phyloP scores from a whole-genome alignment of 108 stramenopile genomes.

The Seminavis robusta region DNA sequence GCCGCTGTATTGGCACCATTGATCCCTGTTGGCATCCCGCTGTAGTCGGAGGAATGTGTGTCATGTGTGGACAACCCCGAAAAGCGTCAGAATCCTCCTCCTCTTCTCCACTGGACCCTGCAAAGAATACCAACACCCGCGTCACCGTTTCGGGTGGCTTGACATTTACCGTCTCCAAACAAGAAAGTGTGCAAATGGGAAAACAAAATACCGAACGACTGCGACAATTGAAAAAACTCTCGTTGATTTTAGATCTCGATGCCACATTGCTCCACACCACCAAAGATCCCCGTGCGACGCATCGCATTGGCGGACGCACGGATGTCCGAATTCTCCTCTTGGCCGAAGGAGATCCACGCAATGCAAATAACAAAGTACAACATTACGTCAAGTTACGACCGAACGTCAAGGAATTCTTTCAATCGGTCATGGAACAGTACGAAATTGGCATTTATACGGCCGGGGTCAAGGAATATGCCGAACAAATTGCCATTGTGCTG shows the following conservation, averaged over 20 bases:
- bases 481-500: slow-evolving; percentile 76
- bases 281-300: slow-evolving; percentile 59
- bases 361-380: slow-evolving; percentile 25
- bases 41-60: slow-evolving; percentile 63
- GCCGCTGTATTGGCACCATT: slow-evolving; percentile 39
- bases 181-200: slow-evolving; percentile 60
- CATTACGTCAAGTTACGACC: slow-evolving; percentile 87
- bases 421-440: slow-evolving; percentile 47
- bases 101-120: not conserved
- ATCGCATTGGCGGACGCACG: slow-evolving; percentile 31
- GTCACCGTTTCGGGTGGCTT: slow-evolving; percentile 76
- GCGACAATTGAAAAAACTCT: slow-evolving; percentile 42
- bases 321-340: slow-evolving; percentile 73
- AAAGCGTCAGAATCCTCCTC: not conserved
- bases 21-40: slow-evolving; percentile 75
- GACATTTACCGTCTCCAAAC: slow-evolving; percentile 61
- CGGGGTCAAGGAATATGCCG: slow-evolving; percentile 84
- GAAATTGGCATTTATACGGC: slow-evolving; percentile 87
- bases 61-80: slow-evolving; percentile 49
- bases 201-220: slow-evolving; percentile 44
- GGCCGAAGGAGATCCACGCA: slow-evolving; percentile 33
- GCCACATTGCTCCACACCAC: slow-evolving; percentile 88
- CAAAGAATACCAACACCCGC: slow-evolving; percentile 23
- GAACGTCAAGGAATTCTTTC: slow-evolving; percentile 68
- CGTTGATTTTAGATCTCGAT: slow-evolving; percentile 85